A percentile compares a stretch with the other conserved stretches of the same genome.
These are phyloP conservation scores for Haplosporangium gracile DNA, from an alignment of 192 early-diverging fungal genomes.

Conservation along the genomic window DNA sequence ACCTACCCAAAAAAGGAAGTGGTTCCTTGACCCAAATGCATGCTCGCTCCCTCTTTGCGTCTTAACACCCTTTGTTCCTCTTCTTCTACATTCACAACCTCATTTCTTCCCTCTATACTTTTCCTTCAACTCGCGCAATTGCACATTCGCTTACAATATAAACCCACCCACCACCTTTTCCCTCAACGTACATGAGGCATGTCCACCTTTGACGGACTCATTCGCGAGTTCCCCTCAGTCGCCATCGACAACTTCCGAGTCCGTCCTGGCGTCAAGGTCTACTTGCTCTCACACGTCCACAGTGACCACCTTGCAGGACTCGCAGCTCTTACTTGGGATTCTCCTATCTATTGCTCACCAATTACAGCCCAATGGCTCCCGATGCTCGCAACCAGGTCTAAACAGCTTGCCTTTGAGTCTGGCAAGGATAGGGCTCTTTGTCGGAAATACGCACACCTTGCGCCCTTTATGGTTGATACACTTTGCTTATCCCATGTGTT, in stretches of 20 bases:
- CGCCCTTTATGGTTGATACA: constrained; percentile 21
- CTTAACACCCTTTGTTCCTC: constrained; percentile 19
- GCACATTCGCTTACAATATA: background rate
- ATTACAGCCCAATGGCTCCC: constrained; percentile 60
- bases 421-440: constrained; percentile 10
- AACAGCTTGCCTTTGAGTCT: constrained; percentile 25
- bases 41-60: background rate
- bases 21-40: too few species aligned
- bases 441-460: constrained; percentile 38
- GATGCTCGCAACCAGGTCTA: constrained; percentile 32
- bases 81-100: background rate
- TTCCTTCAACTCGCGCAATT: background rate
- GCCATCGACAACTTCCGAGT: constrained; percentile 56
- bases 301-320: constrained; percentile 62
- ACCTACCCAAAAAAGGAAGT: too few species aligned
- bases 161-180: background rate
- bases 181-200: constrained; percentile 22
- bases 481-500: background rate
- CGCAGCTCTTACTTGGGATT: constrained; percentile 34
- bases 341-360: constrained; percentile 63
- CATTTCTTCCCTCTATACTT: too few species aligned
- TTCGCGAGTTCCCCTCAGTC: constrained; percentile 65
- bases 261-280: constrained; percentile 33
- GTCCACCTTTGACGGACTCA: constrained; percentile 68
- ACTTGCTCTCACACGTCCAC: constrained; percentile 63